phyloP scores from a whole-genome alignment of 78 protist genomes.

The Dictyostelium capitatum region DNA sequence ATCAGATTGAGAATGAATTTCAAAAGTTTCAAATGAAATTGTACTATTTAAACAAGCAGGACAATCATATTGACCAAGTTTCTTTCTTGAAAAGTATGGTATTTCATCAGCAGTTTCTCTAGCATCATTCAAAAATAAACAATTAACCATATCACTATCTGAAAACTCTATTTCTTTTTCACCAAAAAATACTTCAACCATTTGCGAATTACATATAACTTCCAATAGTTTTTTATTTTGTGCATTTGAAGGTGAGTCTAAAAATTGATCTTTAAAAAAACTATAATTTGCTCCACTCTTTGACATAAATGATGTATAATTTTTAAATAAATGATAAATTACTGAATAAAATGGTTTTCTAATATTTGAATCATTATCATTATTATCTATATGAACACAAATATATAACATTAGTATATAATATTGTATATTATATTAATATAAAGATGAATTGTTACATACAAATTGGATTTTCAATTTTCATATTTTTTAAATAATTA shows the following conservation, averaged over 20 bases:
- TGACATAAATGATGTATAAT: constrained; percentile 23
- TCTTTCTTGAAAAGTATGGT: constrained; percentile 11
- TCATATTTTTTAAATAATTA: constrained; percentile 37
- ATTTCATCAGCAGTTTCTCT: constrained; percentile 34
- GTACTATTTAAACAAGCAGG: constrained; percentile 36
- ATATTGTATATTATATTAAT: neutral
- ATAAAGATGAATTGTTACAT: neutral
- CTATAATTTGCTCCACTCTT: constrained; percentile 24
- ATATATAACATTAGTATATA: neutral
- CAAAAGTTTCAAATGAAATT: constrained; percentile 1
- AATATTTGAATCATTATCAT: constrained; percentile 27
- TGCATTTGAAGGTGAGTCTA: neutral
- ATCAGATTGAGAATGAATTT: neutral
- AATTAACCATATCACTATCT: constrained; percentile 5
- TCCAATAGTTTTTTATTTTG: constrained; percentile 49
- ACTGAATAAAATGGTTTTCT: constrained; percentile 78
- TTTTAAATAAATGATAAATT: constrained; percentile 74
- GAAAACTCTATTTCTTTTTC: constrained; percentile 59
- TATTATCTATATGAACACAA: constrained; percentile 19
- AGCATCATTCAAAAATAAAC: constrained; percentile 33
- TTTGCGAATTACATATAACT: constrained; percentile 47
- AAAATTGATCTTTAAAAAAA: constrained; percentile 45
- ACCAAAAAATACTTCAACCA: constrained; percentile 69
- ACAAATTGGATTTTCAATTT: constrained; percentile 51
- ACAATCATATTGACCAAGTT: constrained; percentile 47